Percentiles rank a stretch among this genome's conserved stretches.
Evolutionary conservation across 768 basidiomycete genomes (phyloP).

Genomic region (Naganishia antarctica): DNA sequence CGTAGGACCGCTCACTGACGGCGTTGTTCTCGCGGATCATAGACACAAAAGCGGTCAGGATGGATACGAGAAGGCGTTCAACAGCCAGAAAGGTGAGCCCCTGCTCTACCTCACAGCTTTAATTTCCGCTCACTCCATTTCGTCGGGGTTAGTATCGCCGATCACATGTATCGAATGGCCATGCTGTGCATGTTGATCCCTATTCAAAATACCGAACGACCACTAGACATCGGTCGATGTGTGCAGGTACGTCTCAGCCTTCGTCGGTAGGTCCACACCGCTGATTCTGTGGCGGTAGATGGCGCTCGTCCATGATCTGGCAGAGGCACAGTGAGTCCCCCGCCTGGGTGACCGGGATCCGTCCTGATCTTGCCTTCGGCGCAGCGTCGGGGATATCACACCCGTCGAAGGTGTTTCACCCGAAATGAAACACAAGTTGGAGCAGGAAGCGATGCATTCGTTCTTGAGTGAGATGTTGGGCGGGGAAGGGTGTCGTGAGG

Average conservation of each 20-base stretch:
- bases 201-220: slow-evolving; percentile 66
- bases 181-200: slow-evolving; percentile 83
- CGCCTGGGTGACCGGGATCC: not conserved
- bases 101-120: not conserved
- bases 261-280: not conserved
- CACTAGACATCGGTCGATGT: slow-evolving; percentile 48
- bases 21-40: too few relatives aligned
- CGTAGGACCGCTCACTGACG: not conserved
- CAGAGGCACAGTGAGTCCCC: slow-evolving; percentile 70
- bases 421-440: slow-evolving; percentile 62
- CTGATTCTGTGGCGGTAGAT: slow-evolving; percentile 60
- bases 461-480: slow-evolving; percentile 82
- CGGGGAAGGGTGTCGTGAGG: slow-evolving; percentile 42
- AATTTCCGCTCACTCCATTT: slow-evolving; percentile 12
- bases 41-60: slow-evolving; percentile 94
- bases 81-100: slow-evolving; percentile 71
- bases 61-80: slow-evolving; percentile 87
- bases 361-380: not conserved
- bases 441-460: slow-evolving; percentile 80
- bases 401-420: slow-evolving; percentile 82
- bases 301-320: slow-evolving; percentile 86
- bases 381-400: slow-evolving; percentile 84
- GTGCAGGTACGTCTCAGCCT: slow-evolving; percentile 36
- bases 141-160: slow-evolving; percentile 63
- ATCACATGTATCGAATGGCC: slow-evolving; percentile 92